Base-by-base conservation (phyloP, 306 rosid genomes). In the Luffa acutangula region DNA sequence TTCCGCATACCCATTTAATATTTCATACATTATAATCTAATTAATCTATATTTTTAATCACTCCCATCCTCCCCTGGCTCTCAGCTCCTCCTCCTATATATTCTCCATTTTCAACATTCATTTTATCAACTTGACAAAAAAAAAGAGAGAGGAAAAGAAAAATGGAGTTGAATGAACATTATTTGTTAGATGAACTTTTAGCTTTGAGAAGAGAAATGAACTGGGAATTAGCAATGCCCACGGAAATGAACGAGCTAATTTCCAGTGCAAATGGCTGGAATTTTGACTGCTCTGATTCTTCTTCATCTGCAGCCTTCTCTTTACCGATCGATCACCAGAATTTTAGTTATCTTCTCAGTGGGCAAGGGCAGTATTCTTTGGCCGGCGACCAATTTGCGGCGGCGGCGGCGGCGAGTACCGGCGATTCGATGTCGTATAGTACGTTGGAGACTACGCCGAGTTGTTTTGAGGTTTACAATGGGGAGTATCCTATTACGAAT, bases 151-250 rank as follows among this genome's bases (percentile, higher is more conserved):
- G 20, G 31, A 43, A 71, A 36, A 79, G 46, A n/a, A 77, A 84
- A 17, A 90, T 90, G 94, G 92, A 88, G 51, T 5, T 66, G 41
- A 85, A 80, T 80, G 85, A 84, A 37, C 80, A 83, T 12, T 86
- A 79, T 78, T 85, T 88, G 89, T 81, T 87, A 75, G 94, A 87
- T 43, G 92, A 88, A 83, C 18, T 87, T 36, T 56, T 84, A 67
- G 81, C 83, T 83, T 81, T 85, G 65, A 85, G 88, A 81, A 89
- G 86, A 87, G 77, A 46, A 2, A 48, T 72, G 20, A 48, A 46
- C 7, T 72, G 77, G 56, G 77, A 72, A 45, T 72, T 72, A 13
- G 77, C 87, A 9, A 75, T 79, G 62, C 88, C 91, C 17, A 75
- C 81, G 36, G 87, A 85, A 78, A 85, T 84, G 77, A 85, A 81